A percentile compares a stretch with the other conserved stretches of the same genome.
Conservation (phyloP, 306 rosid genomes). For the Vigna angularis region DNA sequence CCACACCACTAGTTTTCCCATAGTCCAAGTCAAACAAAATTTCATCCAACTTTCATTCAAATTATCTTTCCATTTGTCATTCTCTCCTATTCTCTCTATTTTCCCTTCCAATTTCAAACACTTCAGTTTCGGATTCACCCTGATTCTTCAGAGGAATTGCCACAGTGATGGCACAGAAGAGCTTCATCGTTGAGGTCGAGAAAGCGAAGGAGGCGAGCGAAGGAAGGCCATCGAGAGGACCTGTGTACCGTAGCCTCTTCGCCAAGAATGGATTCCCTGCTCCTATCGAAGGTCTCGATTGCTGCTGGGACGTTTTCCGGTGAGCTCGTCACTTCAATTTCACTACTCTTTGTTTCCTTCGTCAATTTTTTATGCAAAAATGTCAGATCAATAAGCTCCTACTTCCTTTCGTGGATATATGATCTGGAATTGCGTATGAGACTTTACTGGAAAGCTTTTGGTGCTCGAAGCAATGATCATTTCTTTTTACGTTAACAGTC, state of each 20-base stretch:
- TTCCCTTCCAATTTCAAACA: neutral
- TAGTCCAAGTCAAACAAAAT: neutral
- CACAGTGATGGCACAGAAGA: constrained; percentile 56
- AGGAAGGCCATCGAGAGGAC: constrained; percentile 73
- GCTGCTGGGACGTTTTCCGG: constrained; percentile 97
- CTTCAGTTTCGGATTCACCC: neutral
- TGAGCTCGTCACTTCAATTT: constrained; percentile 30
- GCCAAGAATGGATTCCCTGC: constrained; percentile 88
- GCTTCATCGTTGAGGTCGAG: constrained; percentile 72
- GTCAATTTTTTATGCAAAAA: neutral
- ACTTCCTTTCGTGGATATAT: constrained; percentile 18
- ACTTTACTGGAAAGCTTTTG: constrained; percentile 15
- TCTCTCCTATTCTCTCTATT: neutral
- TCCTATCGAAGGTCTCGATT: constrained; percentile 65
- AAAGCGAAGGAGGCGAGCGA: constrained; percentile 62
- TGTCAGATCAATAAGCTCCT: neutral
- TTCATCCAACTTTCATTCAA: neutral
- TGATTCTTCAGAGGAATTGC: neutral
- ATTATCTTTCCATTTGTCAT: neutral
- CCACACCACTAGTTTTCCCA: neutral
- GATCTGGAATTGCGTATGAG: constrained; percentile 1
- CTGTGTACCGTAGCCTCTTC: constrained; percentile 81
- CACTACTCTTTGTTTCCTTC: neutral
- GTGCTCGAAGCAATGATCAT: neutral
- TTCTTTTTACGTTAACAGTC: neutral